These are phyloP conservation scores for Allium sativum DNA, from an alignment of 106 monocot species.

Conservation along the genomic window DNA sequence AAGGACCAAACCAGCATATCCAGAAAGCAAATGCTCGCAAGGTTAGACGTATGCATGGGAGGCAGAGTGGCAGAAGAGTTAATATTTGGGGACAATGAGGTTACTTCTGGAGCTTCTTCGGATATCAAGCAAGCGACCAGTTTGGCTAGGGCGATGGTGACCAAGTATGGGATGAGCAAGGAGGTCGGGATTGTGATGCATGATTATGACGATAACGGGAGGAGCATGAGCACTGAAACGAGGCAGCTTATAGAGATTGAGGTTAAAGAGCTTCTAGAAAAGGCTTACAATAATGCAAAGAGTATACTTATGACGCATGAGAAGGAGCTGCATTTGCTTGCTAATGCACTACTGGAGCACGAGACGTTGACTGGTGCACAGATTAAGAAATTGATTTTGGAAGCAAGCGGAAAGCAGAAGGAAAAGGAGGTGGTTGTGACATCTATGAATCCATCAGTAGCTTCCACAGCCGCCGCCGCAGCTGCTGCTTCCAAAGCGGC, in stretches of 20 bases:
- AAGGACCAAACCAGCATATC: constrained; percentile 92
- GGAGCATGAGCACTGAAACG: constrained; percentile 93
- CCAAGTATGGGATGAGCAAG: constrained; percentile 95
- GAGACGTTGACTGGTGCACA: constrained; percentile 80
- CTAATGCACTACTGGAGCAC: constrained; percentile 81
- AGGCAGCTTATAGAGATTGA: constrained; percentile 85
- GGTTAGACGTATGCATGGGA: constrained; percentile 98
- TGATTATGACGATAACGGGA: constrained; percentile 86
- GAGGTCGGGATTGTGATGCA: constrained; percentile 73
- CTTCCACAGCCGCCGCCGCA: constrained; percentile 43
- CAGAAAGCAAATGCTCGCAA: constrained; percentile 86
- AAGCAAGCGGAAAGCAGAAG: constrained; percentile 29
- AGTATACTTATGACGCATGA: constrained; percentile 57
- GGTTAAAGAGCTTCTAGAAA: constrained; percentile 68
- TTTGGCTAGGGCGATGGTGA: constrained; percentile 84
- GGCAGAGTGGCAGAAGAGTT: constrained; percentile 94
- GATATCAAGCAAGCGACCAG: constrained; percentile 87
- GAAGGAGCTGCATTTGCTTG: constrained; percentile 80
- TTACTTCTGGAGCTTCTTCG: constrained; percentile 85
- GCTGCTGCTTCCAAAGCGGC: constrained; percentile 68
- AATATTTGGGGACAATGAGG: constrained; percentile 88
- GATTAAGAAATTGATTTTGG: constrained; percentile 71
- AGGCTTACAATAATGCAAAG: constrained; percentile 90
- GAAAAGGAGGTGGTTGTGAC: constrained; percentile 10
- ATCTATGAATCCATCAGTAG: constrained; percentile 11